Evolutionary conservation across 495 filamentous ascomycete genomes (phyloP), one percentile per base, ranked within the genome.

Genomic region (Lophiotrema nucula): DNA sequence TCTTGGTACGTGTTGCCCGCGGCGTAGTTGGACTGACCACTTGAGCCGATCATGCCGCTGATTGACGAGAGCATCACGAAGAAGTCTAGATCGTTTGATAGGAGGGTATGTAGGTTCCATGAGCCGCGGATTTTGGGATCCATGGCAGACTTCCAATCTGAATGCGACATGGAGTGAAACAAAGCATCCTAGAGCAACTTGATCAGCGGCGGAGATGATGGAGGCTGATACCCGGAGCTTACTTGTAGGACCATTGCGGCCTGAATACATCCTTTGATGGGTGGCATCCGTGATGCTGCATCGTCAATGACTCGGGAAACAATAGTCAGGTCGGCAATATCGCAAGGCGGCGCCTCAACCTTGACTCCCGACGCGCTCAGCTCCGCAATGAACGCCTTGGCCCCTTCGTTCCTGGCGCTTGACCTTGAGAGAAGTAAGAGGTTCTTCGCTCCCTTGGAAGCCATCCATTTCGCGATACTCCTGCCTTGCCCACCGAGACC

Each of bases 241-340:
- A 72, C 67, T 0, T 39, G 11, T 6, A 58, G 47, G 31, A 60
- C 64, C 33, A 67, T 62, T 10, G 65, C 28, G 37, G 53, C 54
- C 24, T 69, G 62, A 3, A 69, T 52, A 23, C 65, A 50, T 39
- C 67, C 67, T 44, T 58, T 65, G 49, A 65, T 60, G 4, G 62
- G 56, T n/a, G 60, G 47, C 41, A 59, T 49, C 5, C 6, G 42
- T n/a, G 21, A 24, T 18, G 15, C 12, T 11, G 16, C 22, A 2
- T 45, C 13, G 25, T 51, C 13, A 3, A 59, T 16, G 10, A 42
- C 47, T 5, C 1, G n/a, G 19, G 4, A 13, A n/a, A 51, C 19
- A 8, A 11, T 15, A 21, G 13, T 5, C 15, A 18, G 10, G 18
- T 18, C 3, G 3, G 38, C 37, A 18, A 59, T 16, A 22, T 57